These are phyloP conservation scores for Solanum hybrid DNA, from an alignment of 305 asterid species.

Conservation along the genomic window DNA sequence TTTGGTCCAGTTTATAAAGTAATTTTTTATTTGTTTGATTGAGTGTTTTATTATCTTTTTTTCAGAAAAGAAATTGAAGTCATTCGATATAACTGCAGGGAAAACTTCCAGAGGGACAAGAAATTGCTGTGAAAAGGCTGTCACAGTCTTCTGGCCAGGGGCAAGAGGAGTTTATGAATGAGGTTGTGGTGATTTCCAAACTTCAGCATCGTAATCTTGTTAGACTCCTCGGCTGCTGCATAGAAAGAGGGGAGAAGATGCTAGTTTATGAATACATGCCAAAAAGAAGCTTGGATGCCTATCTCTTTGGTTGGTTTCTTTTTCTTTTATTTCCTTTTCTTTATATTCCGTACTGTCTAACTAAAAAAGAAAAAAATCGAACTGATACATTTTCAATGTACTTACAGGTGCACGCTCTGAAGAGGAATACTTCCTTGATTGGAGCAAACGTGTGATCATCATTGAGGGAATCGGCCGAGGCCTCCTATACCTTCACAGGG, in stretches of 20 bases:
- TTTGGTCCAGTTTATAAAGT: slow-evolving; percentile 66
- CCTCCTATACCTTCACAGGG: slow-evolving; percentile 24
- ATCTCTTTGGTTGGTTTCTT: slow-evolving; percentile 9
- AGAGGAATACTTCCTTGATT: slow-evolving; percentile 1
- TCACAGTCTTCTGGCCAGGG: slow-evolving; percentile 19
- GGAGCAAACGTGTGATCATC: slow-evolving; percentile 8
- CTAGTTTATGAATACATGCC: slow-evolving; percentile 21
- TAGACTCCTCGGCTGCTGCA: slow-evolving; percentile 18
- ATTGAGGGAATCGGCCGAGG: slow-evolving; percentile 19
- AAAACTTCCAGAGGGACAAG: slow-evolving; percentile 5
- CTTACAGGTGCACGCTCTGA: neutral
- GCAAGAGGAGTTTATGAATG: slow-evolving; percentile 18
- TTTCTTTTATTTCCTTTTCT: neutral
- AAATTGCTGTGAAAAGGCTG: slow-evolving; percentile 24
- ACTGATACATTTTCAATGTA: neutral
- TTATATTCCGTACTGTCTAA: neutral
- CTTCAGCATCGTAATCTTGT: slow-evolving; percentile 26
- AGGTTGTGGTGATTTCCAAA: slow-evolving; percentile 14
- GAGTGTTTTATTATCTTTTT: neutral
- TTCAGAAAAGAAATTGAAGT: slow-evolving; percentile 25
- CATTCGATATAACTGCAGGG: neutral
- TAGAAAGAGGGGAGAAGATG: slow-evolving; percentile 16
- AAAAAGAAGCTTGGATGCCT: slow-evolving; percentile 15
- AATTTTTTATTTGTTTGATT: neutral
- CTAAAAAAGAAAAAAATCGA: neutral